Conservation (phyloP, 331 rosid species). For the Arachis monticola region DNA sequence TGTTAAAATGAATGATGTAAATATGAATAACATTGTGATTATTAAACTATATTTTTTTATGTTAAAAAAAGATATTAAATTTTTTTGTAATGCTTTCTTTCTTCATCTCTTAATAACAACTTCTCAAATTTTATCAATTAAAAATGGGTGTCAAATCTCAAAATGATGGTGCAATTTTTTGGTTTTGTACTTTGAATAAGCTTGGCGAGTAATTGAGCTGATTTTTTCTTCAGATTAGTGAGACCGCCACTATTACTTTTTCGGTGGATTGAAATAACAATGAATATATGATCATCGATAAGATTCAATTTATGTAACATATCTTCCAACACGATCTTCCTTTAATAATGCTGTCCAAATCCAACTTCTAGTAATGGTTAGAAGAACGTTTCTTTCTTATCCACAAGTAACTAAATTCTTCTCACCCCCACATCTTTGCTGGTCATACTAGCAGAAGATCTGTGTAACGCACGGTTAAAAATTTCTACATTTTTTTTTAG, state of each 20-base stretch:
- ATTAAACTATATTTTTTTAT: too few species aligned
- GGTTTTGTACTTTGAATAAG: conserved; percentile 11
- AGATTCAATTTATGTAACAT: background rate
- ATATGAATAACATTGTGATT: too few species aligned
- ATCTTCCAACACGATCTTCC: background rate
- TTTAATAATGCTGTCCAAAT: background rate
- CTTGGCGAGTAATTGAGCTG: background rate
- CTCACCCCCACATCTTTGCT: background rate
- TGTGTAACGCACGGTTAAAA: too few species aligned
- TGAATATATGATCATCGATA: background rate
- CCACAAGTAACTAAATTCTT: conserved; percentile 11
- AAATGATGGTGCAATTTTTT: background rate
- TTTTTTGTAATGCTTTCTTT: too few species aligned
- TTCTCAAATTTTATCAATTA: background rate
- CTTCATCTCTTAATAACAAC: too few species aligned
- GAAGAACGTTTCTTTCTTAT: conserved; percentile 26
- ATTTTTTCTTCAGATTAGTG: background rate
- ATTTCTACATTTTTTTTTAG: too few species aligned
- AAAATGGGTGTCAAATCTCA: background rate
- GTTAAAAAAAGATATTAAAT: too few species aligned
- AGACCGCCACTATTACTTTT: background rate
- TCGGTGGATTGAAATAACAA: background rate
- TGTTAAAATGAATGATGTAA: too few species aligned
- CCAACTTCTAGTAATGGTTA: background rate
- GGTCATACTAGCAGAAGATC: background rate